Conservation (phyloP, 2,329 filamentous ascomycete genomes). For the Colletotrichum sp. region DNA sequence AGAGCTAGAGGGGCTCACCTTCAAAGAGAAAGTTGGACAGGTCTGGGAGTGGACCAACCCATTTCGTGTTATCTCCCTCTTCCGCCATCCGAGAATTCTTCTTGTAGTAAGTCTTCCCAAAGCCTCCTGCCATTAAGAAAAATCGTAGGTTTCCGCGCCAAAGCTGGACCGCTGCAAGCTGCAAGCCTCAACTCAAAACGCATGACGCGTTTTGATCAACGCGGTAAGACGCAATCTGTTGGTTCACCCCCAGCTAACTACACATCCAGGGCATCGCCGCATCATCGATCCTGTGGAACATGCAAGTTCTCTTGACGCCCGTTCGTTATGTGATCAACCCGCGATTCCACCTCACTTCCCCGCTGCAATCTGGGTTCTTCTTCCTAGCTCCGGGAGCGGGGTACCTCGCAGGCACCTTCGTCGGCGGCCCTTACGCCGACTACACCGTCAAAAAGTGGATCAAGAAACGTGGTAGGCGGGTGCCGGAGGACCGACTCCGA, state of each 20-base stretch:
- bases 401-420: conserved; percentile 69
- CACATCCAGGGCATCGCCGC: conserved; percentile 50
- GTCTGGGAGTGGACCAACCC: conserved; percentile 65
- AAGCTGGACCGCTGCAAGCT: background rate
- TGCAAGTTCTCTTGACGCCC: conserved; percentile 70
- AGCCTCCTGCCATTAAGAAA: background rate
- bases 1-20: conserved; percentile 63
- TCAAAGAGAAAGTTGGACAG: conserved; percentile 45
- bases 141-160: background rate
- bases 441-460: conserved; percentile 67
- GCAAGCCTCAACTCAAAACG: background rate
- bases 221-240: background rate
- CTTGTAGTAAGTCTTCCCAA: conserved; percentile 40
- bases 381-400: conserved; percentile 74
- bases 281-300: conserved; percentile 71
- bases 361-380: conserved; percentile 70
- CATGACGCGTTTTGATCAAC: background rate
- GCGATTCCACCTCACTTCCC: conserved; percentile 67
- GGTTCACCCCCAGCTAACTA: background rate
- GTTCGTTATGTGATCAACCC: conserved; percentile 76
- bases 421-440: conserved; percentile 74
- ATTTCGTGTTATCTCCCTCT: conserved; percentile 65
- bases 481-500: conserved; percentile 73
- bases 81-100: conserved; percentile 69
- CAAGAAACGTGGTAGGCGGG: conserved; percentile 57